Conservation (phyloP, 306 rosid species). For the Cyamopsis tetragonoloba region DNA sequence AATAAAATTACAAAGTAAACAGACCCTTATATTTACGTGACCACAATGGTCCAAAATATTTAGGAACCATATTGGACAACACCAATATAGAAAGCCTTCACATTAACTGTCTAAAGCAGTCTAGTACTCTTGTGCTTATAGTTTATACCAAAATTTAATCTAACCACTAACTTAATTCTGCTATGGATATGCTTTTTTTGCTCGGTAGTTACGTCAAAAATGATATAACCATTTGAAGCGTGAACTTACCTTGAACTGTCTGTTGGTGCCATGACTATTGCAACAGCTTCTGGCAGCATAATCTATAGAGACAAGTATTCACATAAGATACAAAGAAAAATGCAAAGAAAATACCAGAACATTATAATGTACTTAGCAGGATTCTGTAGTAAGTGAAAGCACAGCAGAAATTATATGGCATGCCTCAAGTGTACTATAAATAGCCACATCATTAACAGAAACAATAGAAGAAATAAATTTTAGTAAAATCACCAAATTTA, state of each 20-base stretch:
- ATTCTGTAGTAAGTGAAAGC: not conserved
- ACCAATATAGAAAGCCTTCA: not conserved
- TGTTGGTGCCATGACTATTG: constrained; percentile 95
- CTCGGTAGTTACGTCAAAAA: constrained; percentile 3
- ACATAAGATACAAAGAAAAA: constrained; percentile 2
- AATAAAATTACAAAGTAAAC: too few relatives aligned
- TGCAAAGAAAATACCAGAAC: not conserved
- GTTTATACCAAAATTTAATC: constrained; percentile 5
- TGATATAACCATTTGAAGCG: constrained; percentile 12
- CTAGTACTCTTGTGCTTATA: not conserved
- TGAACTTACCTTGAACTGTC: constrained; percentile 69
- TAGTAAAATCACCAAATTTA: constrained; percentile 16
- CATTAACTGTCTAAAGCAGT: not conserved
- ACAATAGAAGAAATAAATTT: not conserved
- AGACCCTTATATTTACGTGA: too few relatives aligned
- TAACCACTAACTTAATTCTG: not conserved
- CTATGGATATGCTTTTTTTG: constrained; percentile 5
- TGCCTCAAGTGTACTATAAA: not conserved
- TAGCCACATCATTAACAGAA: not conserved
- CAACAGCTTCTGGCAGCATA: constrained; percentile 98
- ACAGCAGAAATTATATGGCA: not conserved
- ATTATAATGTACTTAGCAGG: not conserved
- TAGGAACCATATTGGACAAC: too few relatives aligned
- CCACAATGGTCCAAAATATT: too few relatives aligned
- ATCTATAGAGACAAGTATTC: constrained; percentile 50